Evolutionary conservation across 257 asterid genomes (phyloP).

Genomic region (Ligustrum vulgare): DNA sequence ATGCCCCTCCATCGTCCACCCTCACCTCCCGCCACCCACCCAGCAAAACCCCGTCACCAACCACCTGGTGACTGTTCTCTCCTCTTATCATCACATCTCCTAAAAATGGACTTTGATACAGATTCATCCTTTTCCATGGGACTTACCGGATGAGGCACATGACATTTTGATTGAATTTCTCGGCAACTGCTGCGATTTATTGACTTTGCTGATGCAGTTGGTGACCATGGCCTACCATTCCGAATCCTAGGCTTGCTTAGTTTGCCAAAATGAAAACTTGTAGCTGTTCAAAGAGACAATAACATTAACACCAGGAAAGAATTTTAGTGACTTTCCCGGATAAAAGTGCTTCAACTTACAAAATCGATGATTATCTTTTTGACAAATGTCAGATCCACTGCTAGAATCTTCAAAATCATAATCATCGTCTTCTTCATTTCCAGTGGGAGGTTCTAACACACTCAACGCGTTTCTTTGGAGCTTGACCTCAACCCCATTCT

Average conservation of each 20-base stretch:
- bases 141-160: constrained; percentile 48
- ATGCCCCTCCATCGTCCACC: background rate
- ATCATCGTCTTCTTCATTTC: constrained; percentile 79
- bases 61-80: background rate
- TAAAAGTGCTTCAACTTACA: constrained; percentile 44
- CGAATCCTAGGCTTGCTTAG: constrained; percentile 70
- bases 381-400: constrained; percentile 78
- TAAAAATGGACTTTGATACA: background rate
- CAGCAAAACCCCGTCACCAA: background rate
- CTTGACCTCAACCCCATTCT: constrained; percentile 94
- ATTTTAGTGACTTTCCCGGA: constrained; percentile 8
- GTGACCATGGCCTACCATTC: constrained; percentile 62
- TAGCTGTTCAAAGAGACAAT: constrained; percentile 46
- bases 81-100: background rate
- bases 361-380: constrained; percentile 56
- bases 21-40: no score
- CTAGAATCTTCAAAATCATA: constrained; percentile 73
- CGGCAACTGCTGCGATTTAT: constrained; percentile 43
- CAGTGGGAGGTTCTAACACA: constrained; percentile 89
- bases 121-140: background rate
- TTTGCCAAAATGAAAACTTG: constrained; percentile 63
- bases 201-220: constrained; percentile 56
- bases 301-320: constrained; percentile 14
- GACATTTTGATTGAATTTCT: constrained; percentile 50
- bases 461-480: constrained; percentile 95